Conservation (phyloP, 208 protist genomes). For the Polymyxa betae region DNA sequence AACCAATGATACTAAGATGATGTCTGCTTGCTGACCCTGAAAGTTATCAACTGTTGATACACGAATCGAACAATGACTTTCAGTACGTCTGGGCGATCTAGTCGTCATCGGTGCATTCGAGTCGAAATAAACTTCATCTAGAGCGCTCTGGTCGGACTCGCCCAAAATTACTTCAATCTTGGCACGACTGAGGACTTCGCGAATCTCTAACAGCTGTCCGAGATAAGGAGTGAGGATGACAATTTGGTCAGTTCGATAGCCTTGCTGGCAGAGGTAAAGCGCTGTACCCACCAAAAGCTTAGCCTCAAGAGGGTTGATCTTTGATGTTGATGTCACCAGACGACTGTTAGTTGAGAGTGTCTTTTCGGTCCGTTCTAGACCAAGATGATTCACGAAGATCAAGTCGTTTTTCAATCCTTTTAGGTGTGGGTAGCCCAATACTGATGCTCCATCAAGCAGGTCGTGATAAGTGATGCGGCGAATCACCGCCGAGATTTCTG, state of each 20-base stretch:
- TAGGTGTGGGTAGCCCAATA: not conserved
- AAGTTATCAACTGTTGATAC: constrained; percentile 44
- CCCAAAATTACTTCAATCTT: not conserved
- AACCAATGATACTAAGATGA: not conserved
- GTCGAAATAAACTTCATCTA: too few species aligned
- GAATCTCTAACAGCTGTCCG: not conserved
- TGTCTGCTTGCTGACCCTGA: not conserved
- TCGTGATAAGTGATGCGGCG: not conserved
- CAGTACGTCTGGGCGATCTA: too few species aligned
- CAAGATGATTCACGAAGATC: not conserved
- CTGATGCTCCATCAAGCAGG: not conserved
- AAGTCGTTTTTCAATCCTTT: not conserved
- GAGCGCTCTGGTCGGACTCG: too few species aligned
- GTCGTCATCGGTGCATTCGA: too few species aligned
- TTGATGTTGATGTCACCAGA: not conserved
- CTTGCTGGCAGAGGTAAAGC: not conserved
- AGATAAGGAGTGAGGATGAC: not conserved
- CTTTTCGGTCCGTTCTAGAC: not conserved
- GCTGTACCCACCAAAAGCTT: not conserved
- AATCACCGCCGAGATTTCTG: not conserved
- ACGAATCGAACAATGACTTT: too few species aligned
- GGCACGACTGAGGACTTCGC: not conserved
- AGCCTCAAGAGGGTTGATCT: not conserved
- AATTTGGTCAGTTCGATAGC: not conserved
- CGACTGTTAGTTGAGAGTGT: not conserved